Evolutionary conservation across 768 basidiomycete species (phyloP), one percentile per base, ranked within the genome.

Genomic region (Lactarius vividus): DNA sequence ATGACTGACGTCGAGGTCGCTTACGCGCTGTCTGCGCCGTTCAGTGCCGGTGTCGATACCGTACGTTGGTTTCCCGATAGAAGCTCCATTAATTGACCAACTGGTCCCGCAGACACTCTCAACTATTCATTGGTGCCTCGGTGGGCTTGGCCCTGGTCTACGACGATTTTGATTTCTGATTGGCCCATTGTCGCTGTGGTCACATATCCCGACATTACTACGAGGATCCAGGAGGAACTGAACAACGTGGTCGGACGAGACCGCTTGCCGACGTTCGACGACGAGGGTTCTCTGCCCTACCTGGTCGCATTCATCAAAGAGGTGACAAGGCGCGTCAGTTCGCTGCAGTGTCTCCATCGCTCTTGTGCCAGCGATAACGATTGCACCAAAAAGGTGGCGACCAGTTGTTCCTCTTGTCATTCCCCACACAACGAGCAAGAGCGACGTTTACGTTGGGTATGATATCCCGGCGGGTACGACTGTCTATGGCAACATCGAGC

Each of bases 221-320:
- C 57, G 42, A 66, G 57, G 39, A 66, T 69, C 9, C 71, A 72
- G 52, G 58, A 57, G 1, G 71, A 71, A 26, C 49, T 71, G 44
- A 65, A 69, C 31, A 56, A 23, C 8, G 65, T 59, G 31, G 65
- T 71, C 18, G 62, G 70, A 31, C 64, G 62, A 5, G 65, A 55
- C 35, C 69, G 69, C 9, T 26, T 71, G 31, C 65, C 70, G n/a
- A 64, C 62, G 18, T 65, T 71, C 57, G 54, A 63, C 26, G 70
- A 70, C 42, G 64, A 67, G 49, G n/a, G 31, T 26, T 46, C 53
- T 16, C 62, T 71, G 26, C 69, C 62, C 4, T 70, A 63, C 44
- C 26, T 67, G 23, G 49, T 15, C 28, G 69, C 69, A 2, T 57
- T 70, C 39, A 67, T 70, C 20, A 70, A 70, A 33, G 70, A 70